Conservation (phyloP, 2,329 filamentous ascomycete genomes). For the Fusarium verrucosum region DNA sequence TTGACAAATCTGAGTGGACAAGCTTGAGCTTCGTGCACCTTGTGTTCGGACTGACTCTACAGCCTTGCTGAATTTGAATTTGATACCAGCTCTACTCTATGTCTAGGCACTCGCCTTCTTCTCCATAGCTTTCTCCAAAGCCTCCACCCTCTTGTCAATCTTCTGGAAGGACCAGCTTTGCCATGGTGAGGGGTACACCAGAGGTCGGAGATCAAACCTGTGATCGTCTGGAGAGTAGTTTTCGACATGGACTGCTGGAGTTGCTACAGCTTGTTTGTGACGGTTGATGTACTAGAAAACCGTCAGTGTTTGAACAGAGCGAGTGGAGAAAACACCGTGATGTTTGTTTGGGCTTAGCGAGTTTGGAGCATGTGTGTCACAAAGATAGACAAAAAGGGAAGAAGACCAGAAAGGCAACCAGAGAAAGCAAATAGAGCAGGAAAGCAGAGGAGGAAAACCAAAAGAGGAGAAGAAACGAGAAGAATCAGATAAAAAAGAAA, state of each 20-base stretch:
- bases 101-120: not conserved
- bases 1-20: not conserved
- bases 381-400: not conserved
- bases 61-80: not conserved
- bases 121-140: conserved; percentile 43
- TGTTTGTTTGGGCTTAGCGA: not conserved
- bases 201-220: conserved; percentile 39
- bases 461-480: not conserved
- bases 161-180: conserved; percentile 51
- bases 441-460: not conserved
- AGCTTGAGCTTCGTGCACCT: not conserved
- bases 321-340: not conserved
- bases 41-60: not conserved
- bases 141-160: conserved; percentile 51
- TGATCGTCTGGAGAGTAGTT: conserved; percentile 44
- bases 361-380: not conserved
- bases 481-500: not conserved
- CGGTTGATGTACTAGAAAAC: conserved; percentile 15
- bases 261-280: conserved; percentile 26
- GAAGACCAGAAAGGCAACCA: no score
- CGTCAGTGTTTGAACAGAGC: not conserved
- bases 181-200: conserved; percentile 49
- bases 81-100: not conserved
- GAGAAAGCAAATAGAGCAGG: no score
- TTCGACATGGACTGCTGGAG: conserved; percentile 19